Evolutionary conservation across 2,329 filamentous ascomycete species (phyloP), one percentile per base, ranked within the genome.

Genomic region (Penicillium oxalicum): DNA sequence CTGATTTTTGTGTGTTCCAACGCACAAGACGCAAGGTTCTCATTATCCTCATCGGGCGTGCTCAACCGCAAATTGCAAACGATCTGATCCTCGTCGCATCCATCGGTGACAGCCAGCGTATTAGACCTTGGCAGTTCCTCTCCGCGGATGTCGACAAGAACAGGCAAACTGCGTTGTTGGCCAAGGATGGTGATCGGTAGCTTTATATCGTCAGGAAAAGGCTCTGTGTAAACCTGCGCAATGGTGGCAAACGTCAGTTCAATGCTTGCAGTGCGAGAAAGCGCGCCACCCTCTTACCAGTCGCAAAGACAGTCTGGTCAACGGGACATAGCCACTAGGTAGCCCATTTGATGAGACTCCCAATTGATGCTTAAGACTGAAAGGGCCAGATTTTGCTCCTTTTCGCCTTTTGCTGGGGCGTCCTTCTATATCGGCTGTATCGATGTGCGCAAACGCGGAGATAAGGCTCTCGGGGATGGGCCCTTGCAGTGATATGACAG

Each of bases 341-440:
- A 55, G 49, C 40, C 56, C 44, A 32, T 46, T 48, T 3, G 40
- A 26, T 5, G 58, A 57, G 5, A 58, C 12, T 1, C 58, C 57
- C 39, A 54, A 48, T 11, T 51, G 24, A 2, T 56, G 25, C 8
- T 49, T 39, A 12, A 67, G 50, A 13, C 55, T 62, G 11, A 48
- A 52, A 26, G 47, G 13, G 8, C 42, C 52, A 28, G 52, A 47
- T 38, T 58, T 53, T 1, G 49, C 18, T 40, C 61, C 26, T 53
- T 67, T 70, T 51, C 63, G 66, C 44, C 67, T 66, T 54, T 70
- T 70, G 13, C 39, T 58, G 9, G 56, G 58, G 51, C 45, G 62
- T n/a, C 44, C 54, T 41, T 61, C 49, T 13, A 35, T 18, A 29
- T 56, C 50, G 9, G 44, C 33, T 38, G 42, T 40, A 36, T 49